Evolutionary conservation across 2,329 filamentous ascomycete genomes (phyloP), one percentile per base, ranked within the genome.

Genomic region (Venturia pyrina): DNA sequence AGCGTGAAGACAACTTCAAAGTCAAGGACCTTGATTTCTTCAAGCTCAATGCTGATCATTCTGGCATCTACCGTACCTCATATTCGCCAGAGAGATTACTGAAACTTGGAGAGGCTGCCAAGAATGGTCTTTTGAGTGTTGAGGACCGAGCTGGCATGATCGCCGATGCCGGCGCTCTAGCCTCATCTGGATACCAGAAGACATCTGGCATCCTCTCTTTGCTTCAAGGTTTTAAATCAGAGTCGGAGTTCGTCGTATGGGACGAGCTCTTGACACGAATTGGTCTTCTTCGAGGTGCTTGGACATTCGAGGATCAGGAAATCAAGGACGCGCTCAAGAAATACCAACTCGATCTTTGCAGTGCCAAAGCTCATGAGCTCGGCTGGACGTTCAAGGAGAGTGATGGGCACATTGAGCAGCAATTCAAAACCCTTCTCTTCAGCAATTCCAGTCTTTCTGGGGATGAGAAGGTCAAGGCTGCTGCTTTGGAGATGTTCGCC

Each of bases 61-160:
- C 91, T 28, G 90, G 90, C 69, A 88, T 97, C 69, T 98, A 96
- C 81, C 87, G 93, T 67, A 97, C 93, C 0, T 90, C 88, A 0
- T 98, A 98, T 79, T 83, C 87, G 1, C 89, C 91, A 1, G 88
- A 91, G 72, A 88, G 93, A 44, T 84, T 98, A 57, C 83, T 87
- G 70, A 96, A 96, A 81, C 87, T 98, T 46, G 93, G 93, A 34
- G 80, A 91, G 73, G 91, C 93, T 65, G 93, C 92, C 60, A 95
- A 90, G 77, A 79, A 87, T 60, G 90, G 90, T 5, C 82, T 93
- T 11, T 80, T 98, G 65, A 88, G 86, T 13, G 91, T 96, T 7
- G 91, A 97, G 78, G 93, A 98, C 75, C 87, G 93, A 67, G 91
- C 93, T 61, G 93, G 93, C 73, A 96, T 98, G 89, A 91, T 96